Base-by-base conservation (phyloP, 192 early-diverging fungal genomes). In the Linnemannia zychae region DNA sequence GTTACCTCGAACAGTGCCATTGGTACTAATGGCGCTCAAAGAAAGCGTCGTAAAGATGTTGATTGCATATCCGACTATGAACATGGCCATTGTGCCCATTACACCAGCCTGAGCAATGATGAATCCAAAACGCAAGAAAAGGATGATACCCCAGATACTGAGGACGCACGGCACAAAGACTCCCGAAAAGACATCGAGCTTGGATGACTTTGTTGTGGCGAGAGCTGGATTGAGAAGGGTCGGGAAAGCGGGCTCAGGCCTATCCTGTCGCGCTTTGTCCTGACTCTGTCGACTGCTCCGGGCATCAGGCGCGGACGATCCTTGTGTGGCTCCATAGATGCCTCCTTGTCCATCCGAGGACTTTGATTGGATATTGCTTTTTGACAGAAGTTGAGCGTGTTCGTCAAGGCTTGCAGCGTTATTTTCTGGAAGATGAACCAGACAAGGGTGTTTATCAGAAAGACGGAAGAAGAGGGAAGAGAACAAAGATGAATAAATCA, bases 121-220 rank as follows among this genome's bases (percentile, higher is more conserved):
- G 79, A 89, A 94, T 1, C 94, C 93, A 79, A 95, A 93, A 28
- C 93, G 92, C 71, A 95, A 87, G 77, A 92, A 95, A 44, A 93
- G 84, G 79, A 95, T 88, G 71, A 95, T 93, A 57, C 93, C 92
- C 94, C 94, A 95, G 88, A 95, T 93, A 60, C 89, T 90, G 68
- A 93, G 87, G 50, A 89, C 88, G n/a, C 92, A 91, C 18, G 93
- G 94, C 46, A 93, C 74, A 80, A 95, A 95, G 68, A 95, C 94
- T 3, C 94, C 94, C n/a, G 91, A 91, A 84, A 92, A 91, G 20
- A 92, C 92, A 22, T 91, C 92, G 22, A 95, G 91, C 79, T 94
- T 95, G 22, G 84, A 81, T 7, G 78, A 80, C 2, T 77, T 82
- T 53, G 77, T 79, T 24, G 80, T 75, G 12, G 87, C 77, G 2